These are phyloP conservation scores for Pleurotus djamor DNA, from an alignment of 768 basidiomycete genomes.

Conservation along the genomic window DNA sequence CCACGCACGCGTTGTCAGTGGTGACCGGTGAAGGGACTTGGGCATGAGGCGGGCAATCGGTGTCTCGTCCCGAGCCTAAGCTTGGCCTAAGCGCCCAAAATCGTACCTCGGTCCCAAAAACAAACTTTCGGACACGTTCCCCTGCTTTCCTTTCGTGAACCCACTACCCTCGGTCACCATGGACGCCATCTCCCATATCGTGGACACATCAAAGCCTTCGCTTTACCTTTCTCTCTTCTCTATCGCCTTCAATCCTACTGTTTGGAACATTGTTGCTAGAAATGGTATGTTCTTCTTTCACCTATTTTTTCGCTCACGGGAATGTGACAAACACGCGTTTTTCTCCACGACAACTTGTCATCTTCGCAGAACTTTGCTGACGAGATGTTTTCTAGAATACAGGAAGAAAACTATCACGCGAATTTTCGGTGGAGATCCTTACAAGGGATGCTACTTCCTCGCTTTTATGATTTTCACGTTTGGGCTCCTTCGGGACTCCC, in stretches of 20 bases:
- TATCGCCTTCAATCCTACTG: slow-evolving; percentile 89
- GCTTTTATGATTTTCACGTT: slow-evolving; percentile 81
- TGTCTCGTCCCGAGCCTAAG: too few species aligned
- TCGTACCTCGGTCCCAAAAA: too few species aligned
- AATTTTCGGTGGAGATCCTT: slow-evolving; percentile 71
- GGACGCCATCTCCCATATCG: slow-evolving; percentile 7
- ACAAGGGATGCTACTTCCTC: slow-evolving; percentile 84
- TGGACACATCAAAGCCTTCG: slow-evolving; percentile 67
- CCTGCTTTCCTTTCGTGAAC: too few species aligned
- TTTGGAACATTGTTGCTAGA: slow-evolving; percentile 94
- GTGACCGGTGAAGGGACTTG: too few species aligned
- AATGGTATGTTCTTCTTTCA: slow-evolving; percentile 61
- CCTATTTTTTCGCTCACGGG: neutral
- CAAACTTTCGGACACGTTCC: too few species aligned
- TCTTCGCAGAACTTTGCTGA: neutral
- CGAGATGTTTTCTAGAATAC: slow-evolving; percentile 40
- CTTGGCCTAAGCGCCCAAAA: too few species aligned
- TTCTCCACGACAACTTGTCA: neutral
- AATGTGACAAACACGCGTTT: neutral
- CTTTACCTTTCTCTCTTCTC: slow-evolving; percentile 63
- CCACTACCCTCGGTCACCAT: slow-evolving; percentile 8
- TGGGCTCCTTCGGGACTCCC: slow-evolving; percentile 80
- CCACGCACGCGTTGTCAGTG: too few species aligned
- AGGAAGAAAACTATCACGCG: slow-evolving; percentile 87
- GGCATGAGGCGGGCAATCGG: too few species aligned